Evolutionary conservation across 805 yeast genomes (phyloP).

Genomic region (Candida coleopterorum): DNA sequence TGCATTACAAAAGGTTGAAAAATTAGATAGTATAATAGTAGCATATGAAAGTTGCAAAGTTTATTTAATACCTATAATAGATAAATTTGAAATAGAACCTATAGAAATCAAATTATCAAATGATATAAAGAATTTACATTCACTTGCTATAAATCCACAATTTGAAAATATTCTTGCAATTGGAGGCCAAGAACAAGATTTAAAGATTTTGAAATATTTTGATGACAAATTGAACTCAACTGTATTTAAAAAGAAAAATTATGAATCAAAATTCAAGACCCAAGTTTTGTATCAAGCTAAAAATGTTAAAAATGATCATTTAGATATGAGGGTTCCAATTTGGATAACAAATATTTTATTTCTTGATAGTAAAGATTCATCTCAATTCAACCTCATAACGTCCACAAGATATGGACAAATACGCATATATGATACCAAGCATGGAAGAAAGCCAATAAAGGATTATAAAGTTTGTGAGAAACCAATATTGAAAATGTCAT

Average conservation of each 20-base stretch:
- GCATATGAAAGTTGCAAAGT: conserved; percentile 45
- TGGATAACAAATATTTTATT: conserved; percentile 64
- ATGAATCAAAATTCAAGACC: conserved; percentile 19
- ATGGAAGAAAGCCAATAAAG: conserved; percentile 64
- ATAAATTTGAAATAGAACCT: conserved; percentile 27
- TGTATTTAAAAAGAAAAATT: conserved; percentile 15
- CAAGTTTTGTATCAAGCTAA: conserved; percentile 60
- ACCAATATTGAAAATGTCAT: conserved; percentile 43
- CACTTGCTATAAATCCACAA: conserved; percentile 45
- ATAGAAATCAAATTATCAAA: conserved; percentile 23
- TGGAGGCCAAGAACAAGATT: conserved; percentile 84
- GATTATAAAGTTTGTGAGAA: conserved; percentile 51
- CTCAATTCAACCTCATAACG: conserved; percentile 51
- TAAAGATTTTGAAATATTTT: conserved; percentile 44
- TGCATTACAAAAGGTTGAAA: conserved; percentile 23
- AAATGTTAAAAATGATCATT: conserved; percentile 74
- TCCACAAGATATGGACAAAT: conserved; percentile 74
- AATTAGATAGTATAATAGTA: conserved; percentile 30
- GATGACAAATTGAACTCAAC: conserved; percentile 16
- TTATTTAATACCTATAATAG: conserved; percentile 32
- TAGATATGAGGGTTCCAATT: conserved; percentile 79
- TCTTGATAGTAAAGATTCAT: conserved; percentile 27
- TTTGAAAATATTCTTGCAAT: conserved; percentile 57
- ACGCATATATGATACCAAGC: conserved; percentile 64
- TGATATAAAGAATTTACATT: conserved; percentile 42